Percentiles rank a stretch among this genome's conserved stretches.
Conservation (phyloP, 257 asterid species). For the Solanum medicagineum region DNA sequence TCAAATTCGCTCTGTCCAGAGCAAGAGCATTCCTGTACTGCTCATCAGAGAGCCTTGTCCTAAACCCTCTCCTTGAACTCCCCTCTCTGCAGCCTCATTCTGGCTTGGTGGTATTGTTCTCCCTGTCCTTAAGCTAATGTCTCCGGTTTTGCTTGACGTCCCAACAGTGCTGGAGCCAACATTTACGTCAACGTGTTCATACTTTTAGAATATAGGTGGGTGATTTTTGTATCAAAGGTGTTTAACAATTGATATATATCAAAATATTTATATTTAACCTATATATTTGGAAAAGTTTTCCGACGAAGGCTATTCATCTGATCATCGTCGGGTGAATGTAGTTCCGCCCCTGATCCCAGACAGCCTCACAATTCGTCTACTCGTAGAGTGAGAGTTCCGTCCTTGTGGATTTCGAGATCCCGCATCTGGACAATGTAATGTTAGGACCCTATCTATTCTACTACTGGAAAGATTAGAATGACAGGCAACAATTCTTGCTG, state of each 20-base stretch:
- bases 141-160: conserved; percentile 4
- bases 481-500: neutral
- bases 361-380: conserved; percentile 15
- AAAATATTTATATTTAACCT: too few species aligned
- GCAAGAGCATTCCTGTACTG: conserved; percentile 19
- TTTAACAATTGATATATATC: too few species aligned
- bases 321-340: too few species aligned
- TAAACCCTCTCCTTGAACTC: conserved; percentile 46
- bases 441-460: conserved; percentile 18
- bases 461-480: conserved; percentile 5
- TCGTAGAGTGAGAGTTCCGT: conserved; percentile 1
- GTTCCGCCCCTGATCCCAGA: neutral
- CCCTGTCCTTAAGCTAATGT: neutral
- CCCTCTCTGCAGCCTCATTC: conserved; percentile 72
- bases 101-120: neutral
- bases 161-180: too few species aligned
- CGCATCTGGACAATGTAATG: conserved; percentile 18
- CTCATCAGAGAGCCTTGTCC: conserved; percentile 1
- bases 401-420: conserved; percentile 14
- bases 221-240: too few species aligned
- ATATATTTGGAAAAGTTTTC: too few species aligned
- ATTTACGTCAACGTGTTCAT: too few species aligned
- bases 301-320: too few species aligned
- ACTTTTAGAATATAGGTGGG: too few species aligned
- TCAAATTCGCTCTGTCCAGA: conserved; percentile 61